Conservation (phyloP, 352 stramenopile species). For the Pythium dissimile region DNA sequence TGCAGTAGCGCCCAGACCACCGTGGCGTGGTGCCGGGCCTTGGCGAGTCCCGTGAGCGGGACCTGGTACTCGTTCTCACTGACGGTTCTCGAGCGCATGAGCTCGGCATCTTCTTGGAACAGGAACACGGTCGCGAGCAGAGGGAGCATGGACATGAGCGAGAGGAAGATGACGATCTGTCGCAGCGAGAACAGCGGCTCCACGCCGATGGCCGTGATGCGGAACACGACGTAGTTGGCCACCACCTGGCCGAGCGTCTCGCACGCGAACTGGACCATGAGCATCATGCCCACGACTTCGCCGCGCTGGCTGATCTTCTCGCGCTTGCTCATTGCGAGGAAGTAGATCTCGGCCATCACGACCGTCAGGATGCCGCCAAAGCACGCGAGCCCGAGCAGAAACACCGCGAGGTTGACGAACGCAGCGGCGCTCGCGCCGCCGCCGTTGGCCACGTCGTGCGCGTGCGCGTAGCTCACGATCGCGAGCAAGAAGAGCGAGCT, state of each 20-base stretch:
- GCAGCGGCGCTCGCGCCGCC: conserved; percentile 16
- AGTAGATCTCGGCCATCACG: conserved; percentile 49
- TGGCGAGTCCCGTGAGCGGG: not conserved
- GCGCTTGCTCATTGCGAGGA: conserved; percentile 54
- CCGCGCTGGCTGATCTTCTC: conserved; percentile 33
- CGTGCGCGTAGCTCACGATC: conserved; percentile 49
- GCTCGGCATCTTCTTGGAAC: conserved; percentile 33
- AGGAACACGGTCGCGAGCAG: conserved; percentile 30
- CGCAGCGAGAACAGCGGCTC: conserved; percentile 44
- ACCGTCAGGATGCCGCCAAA: conserved; percentile 49
- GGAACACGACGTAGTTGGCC: conserved; percentile 50
- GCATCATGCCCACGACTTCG: conserved; percentile 35
- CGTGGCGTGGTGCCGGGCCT: conserved; percentile 3
- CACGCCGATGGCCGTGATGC: conserved; percentile 38
- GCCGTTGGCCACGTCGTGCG: conserved; percentile 31
- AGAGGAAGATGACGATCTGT: conserved; percentile 44
- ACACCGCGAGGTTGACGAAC: conserved; percentile 39
- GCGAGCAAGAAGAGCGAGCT: conserved; percentile 47
- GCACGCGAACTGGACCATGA: conserved; percentile 47
- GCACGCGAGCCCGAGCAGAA: conserved; percentile 42
- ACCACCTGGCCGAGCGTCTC: conserved; percentile 45
- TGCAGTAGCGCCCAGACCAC: conserved; percentile 27
- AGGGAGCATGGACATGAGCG: conserved; percentile 41
- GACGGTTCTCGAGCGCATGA: not conserved
- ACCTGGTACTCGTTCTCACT: not conserved